Evolutionary conservation across 768 basidiomycete genomes (phyloP).

Genomic region (Podaxis mareebaensis): DNA sequence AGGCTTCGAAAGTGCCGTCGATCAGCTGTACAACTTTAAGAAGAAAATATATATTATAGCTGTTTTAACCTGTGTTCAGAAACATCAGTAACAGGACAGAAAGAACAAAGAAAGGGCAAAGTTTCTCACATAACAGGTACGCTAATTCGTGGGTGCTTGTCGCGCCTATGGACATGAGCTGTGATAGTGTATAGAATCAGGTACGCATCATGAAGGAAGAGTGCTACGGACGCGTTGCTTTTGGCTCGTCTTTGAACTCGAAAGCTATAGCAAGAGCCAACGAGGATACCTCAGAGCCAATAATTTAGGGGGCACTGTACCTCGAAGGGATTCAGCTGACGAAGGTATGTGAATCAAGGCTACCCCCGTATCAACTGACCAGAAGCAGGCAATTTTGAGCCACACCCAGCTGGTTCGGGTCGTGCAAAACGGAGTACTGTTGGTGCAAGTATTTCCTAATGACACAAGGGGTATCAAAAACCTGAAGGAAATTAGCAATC

Average conservation of each 20-base stretch:
- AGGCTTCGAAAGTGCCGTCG: conserved; percentile 46
- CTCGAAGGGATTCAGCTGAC: background rate
- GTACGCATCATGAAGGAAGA: background rate
- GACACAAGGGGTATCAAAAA: conserved; percentile 2
- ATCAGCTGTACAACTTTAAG: conserved; percentile 13
- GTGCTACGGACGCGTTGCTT: background rate
- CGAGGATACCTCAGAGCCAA: background rate
- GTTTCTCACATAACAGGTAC: background rate
- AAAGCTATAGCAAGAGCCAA: background rate
- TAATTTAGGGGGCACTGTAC: background rate
- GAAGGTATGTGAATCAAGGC: background rate
- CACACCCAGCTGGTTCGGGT: background rate
- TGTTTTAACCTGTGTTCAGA: background rate
- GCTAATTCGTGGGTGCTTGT: background rate
- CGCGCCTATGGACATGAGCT: background rate
- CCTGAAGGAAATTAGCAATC: conserved; percentile 10
- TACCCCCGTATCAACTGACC: background rate
- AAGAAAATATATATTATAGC: background rate
- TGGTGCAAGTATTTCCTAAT: background rate
- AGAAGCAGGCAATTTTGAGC: background rate
- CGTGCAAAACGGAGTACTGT: conserved; percentile 3
- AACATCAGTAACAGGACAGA: background rate
- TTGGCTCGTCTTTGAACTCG: background rate
- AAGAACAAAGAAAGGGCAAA: background rate
- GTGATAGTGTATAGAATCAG: background rate